These are phyloP conservation scores for Coemansia guatemalensis DNA, from an alignment of 192 early-diverging fungal species.

Conservation along the genomic window DNA sequence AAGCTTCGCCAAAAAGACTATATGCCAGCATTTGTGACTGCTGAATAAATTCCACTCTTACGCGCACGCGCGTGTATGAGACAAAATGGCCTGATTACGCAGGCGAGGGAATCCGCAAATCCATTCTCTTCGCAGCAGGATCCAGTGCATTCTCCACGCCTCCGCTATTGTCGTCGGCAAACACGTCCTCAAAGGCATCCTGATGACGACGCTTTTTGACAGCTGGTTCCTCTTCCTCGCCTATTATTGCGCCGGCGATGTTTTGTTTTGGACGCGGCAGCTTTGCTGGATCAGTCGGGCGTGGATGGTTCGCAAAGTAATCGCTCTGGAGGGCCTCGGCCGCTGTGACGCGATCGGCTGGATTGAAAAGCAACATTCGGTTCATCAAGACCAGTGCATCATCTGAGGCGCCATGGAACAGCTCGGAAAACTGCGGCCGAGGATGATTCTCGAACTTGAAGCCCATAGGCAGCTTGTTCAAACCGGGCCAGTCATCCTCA, in stretches of 20 bases:
- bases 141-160: conserved; percentile 1
- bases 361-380: conserved; percentile 84
- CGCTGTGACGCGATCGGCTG: conserved; percentile 75
- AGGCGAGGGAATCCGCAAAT: conserved; percentile 50
- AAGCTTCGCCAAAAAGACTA: no score
- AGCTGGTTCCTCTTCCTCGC: neutral
- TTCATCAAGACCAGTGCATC: conserved; percentile 88
- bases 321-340: conserved; percentile 61
- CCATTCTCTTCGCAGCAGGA: conserved; percentile 27
- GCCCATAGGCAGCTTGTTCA: conserved; percentile 69
- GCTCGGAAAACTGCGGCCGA: conserved; percentile 63
- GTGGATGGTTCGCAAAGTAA: conserved; percentile 43
- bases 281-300: conserved; percentile 41
- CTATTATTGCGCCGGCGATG: neutral
- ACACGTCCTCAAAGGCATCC: conserved; percentile 30
- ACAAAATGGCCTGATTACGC: conserved; percentile 15
- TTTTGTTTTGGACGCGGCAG: conserved; percentile 34
- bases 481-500: conserved; percentile 80
- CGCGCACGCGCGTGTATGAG: neutral
- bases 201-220: conserved; percentile 26
- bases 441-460: conserved; percentile 74
- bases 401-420: conserved; percentile 81
- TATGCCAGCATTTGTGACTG: no score
- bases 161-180: conserved; percentile 7
- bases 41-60: no score